These are phyloP conservation scores for Diaporthe citrichinensis DNA, from an alignment of 2,329 filamentous ascomycete genomes.

Conservation along the genomic window DNA sequence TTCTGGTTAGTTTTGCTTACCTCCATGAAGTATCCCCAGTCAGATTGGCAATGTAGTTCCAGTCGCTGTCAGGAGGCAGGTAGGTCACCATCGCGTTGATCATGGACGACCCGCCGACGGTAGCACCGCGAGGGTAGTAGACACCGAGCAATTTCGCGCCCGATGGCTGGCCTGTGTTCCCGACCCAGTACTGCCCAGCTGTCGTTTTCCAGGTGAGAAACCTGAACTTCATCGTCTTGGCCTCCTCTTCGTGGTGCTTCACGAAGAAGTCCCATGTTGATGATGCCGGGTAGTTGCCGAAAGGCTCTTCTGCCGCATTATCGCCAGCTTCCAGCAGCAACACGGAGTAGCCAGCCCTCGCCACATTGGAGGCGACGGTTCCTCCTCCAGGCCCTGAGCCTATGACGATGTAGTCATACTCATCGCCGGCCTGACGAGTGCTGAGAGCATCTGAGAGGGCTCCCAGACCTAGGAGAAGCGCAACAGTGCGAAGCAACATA, in stretches of 20 bases:
- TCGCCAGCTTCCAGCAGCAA: constrained; percentile 7
- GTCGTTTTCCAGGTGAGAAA: constrained; percentile 55
- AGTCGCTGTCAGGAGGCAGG: constrained; percentile 48
- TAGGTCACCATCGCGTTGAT: constrained; percentile 49
- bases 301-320: background rate
- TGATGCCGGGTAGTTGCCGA: constrained; percentile 8
- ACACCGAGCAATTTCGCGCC: constrained; percentile 50
- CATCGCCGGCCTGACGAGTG: constrained; percentile 7
- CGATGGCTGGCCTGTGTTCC: constrained; percentile 47
- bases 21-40: constrained; percentile 48
- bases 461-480: background rate
- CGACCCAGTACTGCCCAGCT: constrained; percentile 50
- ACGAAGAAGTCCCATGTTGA: constrained; percentile 69
- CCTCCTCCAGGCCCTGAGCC: constrained; percentile 12
- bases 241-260: constrained; percentile 64
- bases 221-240: constrained; percentile 61
- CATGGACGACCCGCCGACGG: constrained; percentile 50
- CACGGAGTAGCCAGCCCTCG: background rate
- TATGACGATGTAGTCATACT: constrained; percentile 26
- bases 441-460: background rate
- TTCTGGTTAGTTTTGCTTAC: constrained; percentile 29
- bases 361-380: constrained; percentile 10
- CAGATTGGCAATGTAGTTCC: constrained; percentile 47
- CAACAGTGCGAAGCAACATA: background rate
- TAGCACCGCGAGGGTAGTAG: constrained; percentile 51